Evolutionary conservation across 2,329 filamentous ascomycete genomes (phyloP).

Genomic region (Chrysosporium queenslandicum): DNA sequence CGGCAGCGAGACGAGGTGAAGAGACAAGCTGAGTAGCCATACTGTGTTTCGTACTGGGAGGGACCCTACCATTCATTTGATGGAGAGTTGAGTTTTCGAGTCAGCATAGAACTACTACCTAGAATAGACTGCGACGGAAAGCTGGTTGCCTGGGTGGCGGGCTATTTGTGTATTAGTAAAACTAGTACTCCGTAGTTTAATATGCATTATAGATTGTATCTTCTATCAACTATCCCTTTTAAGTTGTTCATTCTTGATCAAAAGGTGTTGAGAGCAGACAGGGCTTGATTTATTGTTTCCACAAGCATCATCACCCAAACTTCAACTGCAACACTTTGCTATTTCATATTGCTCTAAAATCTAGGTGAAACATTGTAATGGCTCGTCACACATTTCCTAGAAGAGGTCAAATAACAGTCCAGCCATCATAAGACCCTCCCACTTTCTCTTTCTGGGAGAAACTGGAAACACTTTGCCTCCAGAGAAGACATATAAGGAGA

Average conservation of each 20-base stretch:
- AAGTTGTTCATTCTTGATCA: no score
- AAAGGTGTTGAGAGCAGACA: no score
- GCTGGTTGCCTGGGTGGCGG: background rate
- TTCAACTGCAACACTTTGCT: no score
- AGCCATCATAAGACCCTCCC: background rate
- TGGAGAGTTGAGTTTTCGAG: background rate
- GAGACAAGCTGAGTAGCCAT: background rate
- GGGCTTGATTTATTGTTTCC: no score
- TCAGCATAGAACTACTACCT: background rate
- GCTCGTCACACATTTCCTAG: background rate
- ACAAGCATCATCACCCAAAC: no score
- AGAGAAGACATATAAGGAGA: background rate
- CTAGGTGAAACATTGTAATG: background rate
- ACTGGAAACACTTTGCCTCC: background rate
- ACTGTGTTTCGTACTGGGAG: background rate
- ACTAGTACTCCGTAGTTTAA: background rate
- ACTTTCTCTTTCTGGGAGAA: background rate
- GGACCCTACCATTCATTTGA: background rate
- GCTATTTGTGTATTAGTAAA: no score
- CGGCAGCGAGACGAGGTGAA: constrained; percentile 18
- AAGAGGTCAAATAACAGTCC: background rate
- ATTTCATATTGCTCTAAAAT: background rate
- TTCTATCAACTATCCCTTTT: no score
- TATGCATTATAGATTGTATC: background rate
- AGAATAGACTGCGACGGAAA: background rate